Evolutionary conservation across 306 rosid species (phyloP), one percentile per base, ranked within the genome.

Genomic region (Casuarina glauca): DNA sequence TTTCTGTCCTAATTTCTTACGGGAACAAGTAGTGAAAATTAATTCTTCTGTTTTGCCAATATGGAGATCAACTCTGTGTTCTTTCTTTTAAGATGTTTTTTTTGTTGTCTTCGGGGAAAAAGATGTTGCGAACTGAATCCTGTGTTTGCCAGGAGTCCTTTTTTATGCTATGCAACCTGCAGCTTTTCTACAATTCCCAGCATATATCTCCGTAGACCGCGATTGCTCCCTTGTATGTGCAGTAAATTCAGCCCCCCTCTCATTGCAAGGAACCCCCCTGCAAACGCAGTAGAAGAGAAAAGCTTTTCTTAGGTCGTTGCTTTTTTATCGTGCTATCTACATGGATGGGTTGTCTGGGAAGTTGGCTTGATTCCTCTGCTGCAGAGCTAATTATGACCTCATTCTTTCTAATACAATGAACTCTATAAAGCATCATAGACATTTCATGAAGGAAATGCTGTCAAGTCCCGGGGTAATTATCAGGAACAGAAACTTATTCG

Each of bases 11-110:
- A 41, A 66, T 39, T 39, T 8, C 12, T 62, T 79, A n/a, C 32
- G 39, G 17, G 43, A 51, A 17, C 72, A 32, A 41, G 64, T 16
- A 62, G 9, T 48, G 71, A n/a, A 57, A 78, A 70, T 60, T 58
- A 53, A 44, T 17, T 60, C 51, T 55, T 38, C 39, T 46, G 20
- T 26, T 26, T 20, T 15, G 7, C 69, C n/a, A 48, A 39, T 61
- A 6, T 26, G 32, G 32, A 26, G 32, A 26, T 26, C 32, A 26
- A 26, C 32, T 26, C 32, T 26, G 32, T 26, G 32, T 26, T 26
- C 32, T 26, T 26, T 26, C 32, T 26, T 26, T 26, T 26, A 26
- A 26, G 32, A 26, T 26, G 32, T 26, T 26, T 26, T 26, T 26
- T 1, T 26, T 26, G 32, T 26, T 26, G 32, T 26, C 32, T 26